phyloP scores from a whole-genome alignment of 1,139 yeast species.

The Suhomyces ambrosiae region DNA sequence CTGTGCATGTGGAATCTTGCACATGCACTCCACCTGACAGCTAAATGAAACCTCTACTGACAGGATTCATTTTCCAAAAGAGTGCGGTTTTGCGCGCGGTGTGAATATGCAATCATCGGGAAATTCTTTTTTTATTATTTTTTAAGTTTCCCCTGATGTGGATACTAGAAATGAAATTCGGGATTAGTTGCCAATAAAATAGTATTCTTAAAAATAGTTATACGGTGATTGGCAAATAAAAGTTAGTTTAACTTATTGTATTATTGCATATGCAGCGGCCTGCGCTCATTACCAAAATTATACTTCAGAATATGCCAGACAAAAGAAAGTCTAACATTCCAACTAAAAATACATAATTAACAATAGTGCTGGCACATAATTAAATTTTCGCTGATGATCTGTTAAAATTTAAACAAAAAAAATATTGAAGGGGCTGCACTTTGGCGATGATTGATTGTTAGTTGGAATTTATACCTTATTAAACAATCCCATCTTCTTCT shows the following conservation, averaged over 20 bases:
- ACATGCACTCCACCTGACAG: constrained; percentile 10
- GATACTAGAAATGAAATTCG: background rate
- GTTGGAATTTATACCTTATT: constrained; percentile 2
- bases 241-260: background rate
- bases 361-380: constrained; percentile 3
- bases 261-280: background rate
- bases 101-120: background rate
- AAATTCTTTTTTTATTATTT: background rate
- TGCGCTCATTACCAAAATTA: background rate
- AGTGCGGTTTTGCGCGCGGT: background rate
- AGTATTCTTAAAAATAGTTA: background rate
- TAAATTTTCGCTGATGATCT: constrained; percentile 10
- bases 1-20: constrained; percentile 1
- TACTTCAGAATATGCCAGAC: background rate
- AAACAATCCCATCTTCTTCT: background rate
- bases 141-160: constrained; percentile 2
- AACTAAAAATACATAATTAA: constrained; percentile 2
- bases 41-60: background rate
- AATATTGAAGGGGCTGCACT: constrained; percentile 11
- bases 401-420: constrained; percentile 2
- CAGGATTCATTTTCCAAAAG: background rate
- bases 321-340: constrained; percentile 2
- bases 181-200: background rate
- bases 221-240: background rate
- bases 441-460: constrained; percentile 1